These are phyloP conservation scores for Lasiosphaeris hirsuta DNA, from an alignment of 495 filamentous ascomycete genomes.

Conservation along the genomic window DNA sequence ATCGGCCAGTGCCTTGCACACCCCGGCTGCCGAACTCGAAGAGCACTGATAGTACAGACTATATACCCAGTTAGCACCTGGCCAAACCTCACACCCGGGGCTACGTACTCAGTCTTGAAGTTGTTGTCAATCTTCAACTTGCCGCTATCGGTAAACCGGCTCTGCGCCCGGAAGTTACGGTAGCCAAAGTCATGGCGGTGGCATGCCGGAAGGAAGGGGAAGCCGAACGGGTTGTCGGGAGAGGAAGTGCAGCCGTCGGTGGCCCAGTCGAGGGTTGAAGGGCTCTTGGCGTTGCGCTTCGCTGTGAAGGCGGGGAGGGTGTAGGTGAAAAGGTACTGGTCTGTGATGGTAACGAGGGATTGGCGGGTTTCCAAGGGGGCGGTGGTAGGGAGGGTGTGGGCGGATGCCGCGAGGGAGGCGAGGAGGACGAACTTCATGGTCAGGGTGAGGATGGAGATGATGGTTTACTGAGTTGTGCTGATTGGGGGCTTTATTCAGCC, in stretches of 20 bases:
- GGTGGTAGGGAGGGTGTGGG: slow-evolving; percentile 20
- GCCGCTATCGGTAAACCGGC: slow-evolving; percentile 35
- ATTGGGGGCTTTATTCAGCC: not conserved
- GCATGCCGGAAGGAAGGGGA: slow-evolving; percentile 42
- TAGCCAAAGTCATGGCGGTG: slow-evolving; percentile 52
- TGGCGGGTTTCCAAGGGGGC: slow-evolving; percentile 1
- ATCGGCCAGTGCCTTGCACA: slow-evolving; percentile 38
- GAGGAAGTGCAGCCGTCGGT: slow-evolving; percentile 42
- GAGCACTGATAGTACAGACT: slow-evolving; percentile 36
- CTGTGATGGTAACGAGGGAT: slow-evolving; percentile 26
- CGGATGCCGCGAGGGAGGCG: slow-evolving; percentile 16
- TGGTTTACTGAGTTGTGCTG: not conserved
- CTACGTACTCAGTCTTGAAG: slow-evolving; percentile 38
- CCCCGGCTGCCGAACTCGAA: not conserved
- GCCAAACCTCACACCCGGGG: not conserved
- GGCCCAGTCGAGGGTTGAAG: slow-evolving; percentile 37
- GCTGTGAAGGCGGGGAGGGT: slow-evolving; percentile 30
- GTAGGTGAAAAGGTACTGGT: slow-evolving; percentile 34
- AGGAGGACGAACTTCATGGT: slow-evolving; percentile 33
- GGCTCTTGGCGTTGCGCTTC: slow-evolving; percentile 29
- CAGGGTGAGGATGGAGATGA: not conserved
- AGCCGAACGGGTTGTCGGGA: slow-evolving; percentile 44
- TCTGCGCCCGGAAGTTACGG: slow-evolving; percentile 41
- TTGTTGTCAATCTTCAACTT: slow-evolving; percentile 40
- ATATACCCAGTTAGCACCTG: not conserved